Evolutionary conservation across 2,329 filamentous ascomycete species (phyloP), one percentile per base, ranked within the genome.

Genomic region (Colletotrichum noveboracense): DNA sequence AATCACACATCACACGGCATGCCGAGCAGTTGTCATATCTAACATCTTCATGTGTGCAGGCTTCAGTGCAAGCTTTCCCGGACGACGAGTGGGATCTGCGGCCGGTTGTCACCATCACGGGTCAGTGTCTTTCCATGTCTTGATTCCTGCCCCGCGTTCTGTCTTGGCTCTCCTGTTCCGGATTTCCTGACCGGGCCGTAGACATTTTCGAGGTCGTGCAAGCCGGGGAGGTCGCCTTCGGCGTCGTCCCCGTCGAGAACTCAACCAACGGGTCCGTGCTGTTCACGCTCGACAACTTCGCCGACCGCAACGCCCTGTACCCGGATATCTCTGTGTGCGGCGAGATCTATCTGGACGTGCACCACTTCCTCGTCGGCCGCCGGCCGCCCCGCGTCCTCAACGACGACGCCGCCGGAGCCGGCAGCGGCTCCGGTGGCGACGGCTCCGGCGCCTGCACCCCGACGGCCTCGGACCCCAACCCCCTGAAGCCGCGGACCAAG

Each of bases 171-270:
- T 55, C 77, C 67, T 76, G 66, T 52, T 61, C 66, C 68, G 32
- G 36, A 16, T 38, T 32, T 32, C 18, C 66, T 74, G 66, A 74
- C 71, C 28, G 26, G 48, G 30, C 28, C 64, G 14, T 78, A 93
- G 95, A 97, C 82, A 92, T 98, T 79, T 98, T 98, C 84, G 88
- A 93, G 66, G 89, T 92, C 18, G 94, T 98, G 7, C 95, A 97
- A 81, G 88, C 89, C 48, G 89, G 91, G 74, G 82, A 87, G 60
- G 91, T 91, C 1, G 85, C 90, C 68, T 93, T 93, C 72, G 97
- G 96, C 79, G 94, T 98, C 36, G 94, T 98, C 3, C 97, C 97
- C 8, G 96, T 98, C 85, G 96, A 98, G 83, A 99, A 99, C 87
- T 97, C 95, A 55, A 96, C 95, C 82, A 98, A 98, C 84, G 97